Base-by-base conservation (phyloP, 805 yeast species). In the Wickerhamiella hasegawae region DNA sequence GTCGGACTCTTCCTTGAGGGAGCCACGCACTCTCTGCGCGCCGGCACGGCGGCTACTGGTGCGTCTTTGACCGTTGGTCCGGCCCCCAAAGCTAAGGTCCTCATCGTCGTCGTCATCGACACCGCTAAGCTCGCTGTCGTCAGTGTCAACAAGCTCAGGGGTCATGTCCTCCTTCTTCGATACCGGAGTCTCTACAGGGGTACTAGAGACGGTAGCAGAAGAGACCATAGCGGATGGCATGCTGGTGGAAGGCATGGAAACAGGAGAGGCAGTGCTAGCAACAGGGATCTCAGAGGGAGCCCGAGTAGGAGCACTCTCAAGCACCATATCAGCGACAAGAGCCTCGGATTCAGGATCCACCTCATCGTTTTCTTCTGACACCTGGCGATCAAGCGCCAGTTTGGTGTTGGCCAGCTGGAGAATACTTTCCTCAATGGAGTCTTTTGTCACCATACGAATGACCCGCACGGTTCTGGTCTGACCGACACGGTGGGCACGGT, bases 401-500 rank as follows among this genome's bases (percentile, higher is more conserved):
- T 90, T 90, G 49, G 87, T 82, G 49, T 80, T 80, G 0, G 96
- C 97, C 49, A 90, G 59, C 47, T 73, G 74, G 40, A 76, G 65
- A 46, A 90, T 85, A 46, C 79, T 83, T 55, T 87, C 96, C 47
- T 90, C 99, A 27, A 90, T 78, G 1, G 94, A 73, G 38, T 72
- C 66, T 43, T 66, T 68, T 8, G 79, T 69, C 35, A 90, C 73
- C 41, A 90, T 58, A 38, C 92, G 71, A 28, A 71, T 67, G 14
- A 92, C 94, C 35, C 64, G 60, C 16, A 90, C 99, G 33, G 79
- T 82, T 36, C 76, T 71, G 5, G 76, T 72, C 59, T 87, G 97
- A 1, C 98, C 98, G 18, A 90, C 95, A 57, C 99, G 70, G 55
- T 90, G 99, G 0, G 97, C 94, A 52, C 99, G 71, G 56, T 90